Evolutionary conservation across 345 rosid species (phyloP), one percentile per base, ranked within the genome.

Genomic region (Lenwebbia sp.): DNA sequence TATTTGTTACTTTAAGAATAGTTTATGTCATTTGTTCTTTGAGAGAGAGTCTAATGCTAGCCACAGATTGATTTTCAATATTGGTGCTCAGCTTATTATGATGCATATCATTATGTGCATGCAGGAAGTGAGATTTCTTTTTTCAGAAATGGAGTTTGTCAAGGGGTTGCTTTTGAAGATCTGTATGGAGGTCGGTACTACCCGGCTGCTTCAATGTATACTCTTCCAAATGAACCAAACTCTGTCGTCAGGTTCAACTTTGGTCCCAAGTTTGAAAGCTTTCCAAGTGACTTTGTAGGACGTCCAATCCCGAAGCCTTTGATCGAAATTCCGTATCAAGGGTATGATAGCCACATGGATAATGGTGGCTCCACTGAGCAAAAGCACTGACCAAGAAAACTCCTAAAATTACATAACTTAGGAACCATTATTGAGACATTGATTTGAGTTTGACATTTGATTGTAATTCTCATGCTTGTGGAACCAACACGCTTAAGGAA

Each of bases 171-270:
- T 82, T 97, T 92, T 92, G 94, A 89, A 89, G 96, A 97, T 89
- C 86, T 96, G 85, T 87, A 83, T 84, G 99, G 98, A 33, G 98
- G 98, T 82, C 96, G 93, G 88, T 96, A 97, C 89, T 95, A 92
- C 90, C 99, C 99, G 58, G 98, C 99, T 90, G 99, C 99, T 85
- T 97, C 99, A 47, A 95, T 96, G 99, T 97, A 97, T 88, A 96
- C 99, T 83, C 99, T 97, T 86, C 99, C 99, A 14, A 90, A 92
- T 88, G 98, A 96, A 90, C 93, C 98, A 85, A 96, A 94, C 82
- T 96, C 99, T 89, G 87, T 84, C 33, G 99, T 97, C 86, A 95
- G 90, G 92, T 97, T 97, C 91, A 96, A 96, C 91, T 97, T 96
- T 83, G 99, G 99, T 58, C 99, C 99, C 9, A 90, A 93, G 83